phyloP scores from a whole-genome alignment of 2,329 filamentous ascomycete species.

The Colletotrichum liriopes region DNA sequence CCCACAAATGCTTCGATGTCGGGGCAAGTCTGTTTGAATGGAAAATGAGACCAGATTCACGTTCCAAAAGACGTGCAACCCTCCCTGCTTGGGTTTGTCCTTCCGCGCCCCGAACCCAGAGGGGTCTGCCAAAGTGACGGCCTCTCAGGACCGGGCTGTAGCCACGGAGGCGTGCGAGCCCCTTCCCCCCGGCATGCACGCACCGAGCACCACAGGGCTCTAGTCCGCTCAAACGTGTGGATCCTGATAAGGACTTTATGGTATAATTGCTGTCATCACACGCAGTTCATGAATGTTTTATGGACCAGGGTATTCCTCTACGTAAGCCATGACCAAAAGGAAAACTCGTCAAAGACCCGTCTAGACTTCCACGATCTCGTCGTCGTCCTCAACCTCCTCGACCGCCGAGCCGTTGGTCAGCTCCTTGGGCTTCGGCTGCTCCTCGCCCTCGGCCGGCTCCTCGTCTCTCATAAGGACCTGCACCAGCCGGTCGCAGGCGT shows the following conservation, averaged over 20 bases:
- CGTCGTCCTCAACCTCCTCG: conserved; percentile 63
- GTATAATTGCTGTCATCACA: neutral
- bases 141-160: neutral
- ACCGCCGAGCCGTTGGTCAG: conserved; percentile 60
- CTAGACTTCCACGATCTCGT: conserved; percentile 70
- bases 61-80: neutral
- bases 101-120: neutral
- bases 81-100: neutral
- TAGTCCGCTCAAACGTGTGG: neutral
- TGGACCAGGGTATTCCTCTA: conserved; percentile 42
- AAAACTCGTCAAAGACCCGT: conserved; percentile 13
- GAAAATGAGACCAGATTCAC: neutral
- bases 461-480: conserved; percentile 91
- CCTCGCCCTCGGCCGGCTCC: conserved; percentile 65
- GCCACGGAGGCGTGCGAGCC: neutral
- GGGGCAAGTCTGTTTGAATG: neutral
- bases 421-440: conserved; percentile 53
- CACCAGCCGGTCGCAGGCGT: conserved; percentile 90
- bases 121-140: neutral
- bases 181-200: neutral
- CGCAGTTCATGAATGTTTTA: conserved; percentile 9
- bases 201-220: neutral
- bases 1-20: neutral
- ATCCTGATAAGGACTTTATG: neutral
- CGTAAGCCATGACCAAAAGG: conserved; percentile 36